These are phyloP conservation scores for Kurtzmaniella fragi DNA, from an alignment of 805 yeast genomes.

Conservation along the genomic window DNA sequence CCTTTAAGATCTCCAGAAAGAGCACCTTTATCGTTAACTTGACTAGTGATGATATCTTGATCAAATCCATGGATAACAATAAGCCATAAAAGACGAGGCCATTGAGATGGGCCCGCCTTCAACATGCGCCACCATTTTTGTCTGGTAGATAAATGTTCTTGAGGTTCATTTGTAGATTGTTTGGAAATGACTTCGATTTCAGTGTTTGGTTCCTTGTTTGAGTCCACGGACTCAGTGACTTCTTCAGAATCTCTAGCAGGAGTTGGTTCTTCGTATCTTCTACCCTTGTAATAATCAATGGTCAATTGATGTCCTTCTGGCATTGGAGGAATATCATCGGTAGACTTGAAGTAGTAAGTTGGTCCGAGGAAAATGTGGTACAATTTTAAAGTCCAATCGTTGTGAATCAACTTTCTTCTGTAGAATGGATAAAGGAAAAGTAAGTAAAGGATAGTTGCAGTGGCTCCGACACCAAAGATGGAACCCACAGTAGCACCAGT, in stretches of 20 bases:
- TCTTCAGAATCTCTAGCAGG: conserved; percentile 14
- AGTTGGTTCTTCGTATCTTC: conserved; percentile 29
- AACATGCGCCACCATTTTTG: conserved; percentile 37
- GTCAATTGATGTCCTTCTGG: conserved; percentile 54
- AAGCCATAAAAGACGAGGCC: conserved; percentile 50
- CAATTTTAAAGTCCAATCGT: conserved; percentile 64
- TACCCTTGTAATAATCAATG: conserved; percentile 63
- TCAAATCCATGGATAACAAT: conserved; percentile 55
- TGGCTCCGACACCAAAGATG: conserved; percentile 61
- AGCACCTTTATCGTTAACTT: conserved; percentile 31
- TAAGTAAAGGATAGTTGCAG: conserved; percentile 47
- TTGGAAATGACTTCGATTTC: neutral
- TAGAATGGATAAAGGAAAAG: conserved; percentile 57
- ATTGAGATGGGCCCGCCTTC: conserved; percentile 44
- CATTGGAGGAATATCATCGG: conserved; percentile 59
- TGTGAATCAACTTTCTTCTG: conserved; percentile 51
- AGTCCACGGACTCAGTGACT: conserved; percentile 15
- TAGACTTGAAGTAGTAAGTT: conserved; percentile 45
- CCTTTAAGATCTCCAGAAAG: conserved; percentile 43
- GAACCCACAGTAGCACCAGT: conserved; percentile 51
- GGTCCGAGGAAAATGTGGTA: conserved; percentile 59
- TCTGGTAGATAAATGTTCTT: conserved; percentile 26
- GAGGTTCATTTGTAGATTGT: neutral
- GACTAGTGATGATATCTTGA: conserved; percentile 55
- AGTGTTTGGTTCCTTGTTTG: conserved; percentile 2